These are phyloP conservation scores for Mortierella sp. DNA, from an alignment of 371 early-diverging fungal genomes.

Conservation along the genomic window DNA sequence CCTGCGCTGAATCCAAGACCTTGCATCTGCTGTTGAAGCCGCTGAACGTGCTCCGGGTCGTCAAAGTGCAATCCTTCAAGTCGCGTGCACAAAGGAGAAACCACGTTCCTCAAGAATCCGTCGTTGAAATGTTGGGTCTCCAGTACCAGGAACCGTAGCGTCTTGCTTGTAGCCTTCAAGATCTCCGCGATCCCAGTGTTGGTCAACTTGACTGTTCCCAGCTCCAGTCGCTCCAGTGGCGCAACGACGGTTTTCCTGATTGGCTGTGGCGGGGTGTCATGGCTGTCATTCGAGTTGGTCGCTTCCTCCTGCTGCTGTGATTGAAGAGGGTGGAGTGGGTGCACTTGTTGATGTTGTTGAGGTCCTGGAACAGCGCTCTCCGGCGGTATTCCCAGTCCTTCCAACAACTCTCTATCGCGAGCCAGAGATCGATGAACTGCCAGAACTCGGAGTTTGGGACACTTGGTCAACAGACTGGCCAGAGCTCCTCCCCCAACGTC, in stretches of 20 bases:
- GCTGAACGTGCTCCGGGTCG: conserved; percentile 32
- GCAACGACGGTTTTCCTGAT: conserved; percentile 35
- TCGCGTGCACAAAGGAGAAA: conserved; percentile 26
- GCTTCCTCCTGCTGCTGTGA: not conserved
- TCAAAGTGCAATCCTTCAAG: conserved; percentile 49
- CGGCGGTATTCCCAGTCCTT: conserved; percentile 40
- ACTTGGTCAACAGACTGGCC: conserved; percentile 40
- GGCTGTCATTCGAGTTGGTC: not conserved
- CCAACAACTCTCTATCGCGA: conserved; percentile 43
- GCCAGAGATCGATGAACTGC: conserved; percentile 48
- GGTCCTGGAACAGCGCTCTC: not conserved
- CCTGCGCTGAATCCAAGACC: conserved; percentile 46
- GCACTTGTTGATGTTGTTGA: not conserved
- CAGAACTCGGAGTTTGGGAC: conserved; percentile 44
- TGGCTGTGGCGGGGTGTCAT: not conserved
- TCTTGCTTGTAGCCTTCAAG: conserved; percentile 37
- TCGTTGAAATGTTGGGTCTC: conserved; percentile 54
- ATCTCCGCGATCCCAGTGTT: conserved; percentile 33
- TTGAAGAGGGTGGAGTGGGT: not conserved
- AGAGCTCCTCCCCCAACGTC: conserved; percentile 50
- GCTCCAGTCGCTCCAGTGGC: conserved; percentile 48
- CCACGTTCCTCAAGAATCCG: conserved; percentile 30
- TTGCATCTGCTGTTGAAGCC: conserved; percentile 39
- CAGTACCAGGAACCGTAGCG: conserved; percentile 46
- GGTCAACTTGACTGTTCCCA: conserved; percentile 44